These are phyloP conservation scores for Colletotrichum spinosum DNA, from an alignment of 2,329 filamentous ascomycete genomes.

Conservation along the genomic window DNA sequence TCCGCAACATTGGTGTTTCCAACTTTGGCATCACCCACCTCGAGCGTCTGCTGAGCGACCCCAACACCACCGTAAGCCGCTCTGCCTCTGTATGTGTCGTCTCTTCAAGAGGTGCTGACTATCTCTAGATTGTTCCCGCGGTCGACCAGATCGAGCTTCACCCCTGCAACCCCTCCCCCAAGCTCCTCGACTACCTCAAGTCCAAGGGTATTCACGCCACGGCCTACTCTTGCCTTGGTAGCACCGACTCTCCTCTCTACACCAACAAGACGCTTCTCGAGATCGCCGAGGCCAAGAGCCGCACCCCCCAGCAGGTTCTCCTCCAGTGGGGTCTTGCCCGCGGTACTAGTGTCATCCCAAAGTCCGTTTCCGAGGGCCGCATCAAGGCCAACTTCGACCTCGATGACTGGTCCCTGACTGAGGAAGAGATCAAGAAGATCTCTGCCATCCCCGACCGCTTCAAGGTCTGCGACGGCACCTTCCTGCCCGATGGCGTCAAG, in stretches of 20 bases:
- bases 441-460: constrained; percentile 78
- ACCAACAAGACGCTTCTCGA: constrained; percentile 72
- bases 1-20: constrained; percentile 84
- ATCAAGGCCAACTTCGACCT: constrained; percentile 82
- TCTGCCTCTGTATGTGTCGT: not conserved
- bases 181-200: constrained; percentile 79
- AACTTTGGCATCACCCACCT: constrained; percentile 88
- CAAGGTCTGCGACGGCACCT: constrained; percentile 83
- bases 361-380: constrained; percentile 79
- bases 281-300: constrained; percentile 74
- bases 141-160: constrained; percentile 89
- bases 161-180: constrained; percentile 84
- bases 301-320: constrained; percentile 80
- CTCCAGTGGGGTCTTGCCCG: constrained; percentile 85
- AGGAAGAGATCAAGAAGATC: constrained; percentile 78
- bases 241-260: constrained; percentile 76
- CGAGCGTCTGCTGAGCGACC: constrained; percentile 78
- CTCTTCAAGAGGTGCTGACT: not conserved
- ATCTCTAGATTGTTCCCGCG: constrained; percentile 64
- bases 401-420: constrained; percentile 78
- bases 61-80: constrained; percentile 66
- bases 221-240: constrained; percentile 80
- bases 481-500: constrained; percentile 72
- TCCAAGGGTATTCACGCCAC: constrained; percentile 81
- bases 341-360: constrained; percentile 87